Evolutionary conservation across 768 basidiomycete species (phyloP).

Genomic region (Rhodosporidiobolus odoratus): DNA sequence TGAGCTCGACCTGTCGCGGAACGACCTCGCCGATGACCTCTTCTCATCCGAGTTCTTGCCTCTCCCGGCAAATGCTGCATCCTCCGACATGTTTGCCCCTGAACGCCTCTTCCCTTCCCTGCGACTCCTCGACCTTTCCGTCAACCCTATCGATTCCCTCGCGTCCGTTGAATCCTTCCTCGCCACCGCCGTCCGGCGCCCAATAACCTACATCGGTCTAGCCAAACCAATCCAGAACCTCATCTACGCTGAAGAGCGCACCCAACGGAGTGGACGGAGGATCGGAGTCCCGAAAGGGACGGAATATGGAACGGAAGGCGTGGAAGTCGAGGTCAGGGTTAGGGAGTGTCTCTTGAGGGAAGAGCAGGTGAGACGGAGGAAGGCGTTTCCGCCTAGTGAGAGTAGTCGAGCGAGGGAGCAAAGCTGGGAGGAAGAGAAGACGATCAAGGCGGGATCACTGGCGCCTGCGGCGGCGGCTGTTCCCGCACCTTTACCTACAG

Average conservation of each 20-base stretch:
- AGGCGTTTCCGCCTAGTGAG: neutral
- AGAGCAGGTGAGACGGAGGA: slow-evolving; percentile 15
- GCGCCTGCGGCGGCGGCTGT: neutral
- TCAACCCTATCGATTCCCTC: slow-evolving; percentile 24
- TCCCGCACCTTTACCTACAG: neutral
- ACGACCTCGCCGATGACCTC: slow-evolving; percentile 16
- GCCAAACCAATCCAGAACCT: slow-evolving; percentile 12
- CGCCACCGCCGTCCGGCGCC: neutral
- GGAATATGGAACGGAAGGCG: neutral
- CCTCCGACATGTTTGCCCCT: neutral
- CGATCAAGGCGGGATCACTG: neutral
- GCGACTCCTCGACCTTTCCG: slow-evolving; percentile 4
- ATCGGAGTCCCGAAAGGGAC: slow-evolving; percentile 10
- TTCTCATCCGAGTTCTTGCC: neutral
- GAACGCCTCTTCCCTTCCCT: slow-evolving; percentile 11
- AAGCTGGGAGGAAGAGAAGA: neutral
- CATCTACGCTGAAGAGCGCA: slow-evolving; percentile 9
- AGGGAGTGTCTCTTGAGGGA: slow-evolving; percentile 5
- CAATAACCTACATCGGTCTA: slow-evolving; percentile 18
- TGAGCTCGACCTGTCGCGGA: slow-evolving; percentile 18
- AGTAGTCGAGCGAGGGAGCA: neutral
- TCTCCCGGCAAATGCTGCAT: too few species aligned
- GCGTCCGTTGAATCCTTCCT: slow-evolving; percentile 16
- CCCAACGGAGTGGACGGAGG: neutral
- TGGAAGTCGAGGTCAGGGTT: slow-evolving; percentile 4